Base-by-base conservation (phyloP, 1,284 basidiomycete genomes). In the Trichosporon inkin region DNA sequence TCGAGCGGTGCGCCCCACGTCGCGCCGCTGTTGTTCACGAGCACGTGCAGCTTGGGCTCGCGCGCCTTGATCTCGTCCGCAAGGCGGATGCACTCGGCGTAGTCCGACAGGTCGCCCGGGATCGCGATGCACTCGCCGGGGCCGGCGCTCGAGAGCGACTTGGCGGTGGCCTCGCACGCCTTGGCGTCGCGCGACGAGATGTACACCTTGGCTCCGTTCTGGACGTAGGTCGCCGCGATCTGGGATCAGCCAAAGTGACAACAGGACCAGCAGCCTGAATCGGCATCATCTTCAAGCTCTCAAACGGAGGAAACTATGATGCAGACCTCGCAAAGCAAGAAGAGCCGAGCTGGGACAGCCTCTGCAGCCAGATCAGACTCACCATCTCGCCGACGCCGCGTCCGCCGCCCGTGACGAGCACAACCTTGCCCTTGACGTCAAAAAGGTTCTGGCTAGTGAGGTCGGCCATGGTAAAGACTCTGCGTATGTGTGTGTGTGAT, bases 301-400 rank as follows among this genome's bases (percentile, higher is more conserved):
- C n/a, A n/a, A n/a, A n/a, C n/a, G n/a, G n/a, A n/a, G n/a, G n/a
- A n/a, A n/a, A n/a, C n/a, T n/a, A n/a, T n/a, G n/a, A n/a, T n/a
- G n/a, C n/a, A n/a, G n/a, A n/a, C n/a, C n/a, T n/a, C n/a, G n/a
- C n/a, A n/a, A n/a, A n/a, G n/a, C n/a, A n/a, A n/a, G n/a, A n/a
- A n/a, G n/a, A n/a, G n/a, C n/a, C n/a, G n/a, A n/a, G n/a, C n/a
- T n/a, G n/a, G n/a, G n/a, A n/a, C n/a, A n/a, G n/a, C n/a, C 14
- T 0, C 20, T 24, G 13, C 16, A 6, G 53, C 11, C 35, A 24
- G 11, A n/a, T 11, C 22, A 24, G 20, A 75, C 82, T 62, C 56
- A 85, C 85, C 85, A 86, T 86, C 78, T 85, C 86, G 24, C 86
- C 85, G 49, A 87, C 83, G 24, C 86, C 86, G 58, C 85, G 79